Evolutionary conservation across 2,329 filamentous ascomycete species (phyloP).

Genomic region (Neobulgaria alba): DNA sequence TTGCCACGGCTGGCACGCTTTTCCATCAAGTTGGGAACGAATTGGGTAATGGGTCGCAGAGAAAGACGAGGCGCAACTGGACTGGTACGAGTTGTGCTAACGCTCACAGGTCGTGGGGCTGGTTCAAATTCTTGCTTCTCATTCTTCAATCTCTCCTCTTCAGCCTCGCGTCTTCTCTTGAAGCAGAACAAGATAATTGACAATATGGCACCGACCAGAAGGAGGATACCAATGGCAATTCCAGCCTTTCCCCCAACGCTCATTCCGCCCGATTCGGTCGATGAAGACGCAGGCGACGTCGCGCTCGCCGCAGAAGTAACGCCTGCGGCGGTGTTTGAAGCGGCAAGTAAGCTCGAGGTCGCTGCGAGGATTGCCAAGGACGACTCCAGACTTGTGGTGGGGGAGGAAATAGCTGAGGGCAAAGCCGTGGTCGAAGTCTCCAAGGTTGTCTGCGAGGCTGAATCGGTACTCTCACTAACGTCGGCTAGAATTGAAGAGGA

Average conservation of each 20-base stretch:
- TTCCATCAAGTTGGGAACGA: conserved; percentile 59
- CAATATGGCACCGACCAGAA: conserved; percentile 57
- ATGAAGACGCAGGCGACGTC: conserved; percentile 5
- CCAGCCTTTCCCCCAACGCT: conserved; percentile 56
- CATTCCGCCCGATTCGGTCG: conserved; percentile 22
- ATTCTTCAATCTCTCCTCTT: conserved; percentile 52
- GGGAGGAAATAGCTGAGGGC: conserved; percentile 13
- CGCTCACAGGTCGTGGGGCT: background rate
- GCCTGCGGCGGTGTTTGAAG: conserved; percentile 1
- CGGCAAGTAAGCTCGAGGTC: background rate
- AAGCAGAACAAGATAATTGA: conserved; percentile 65
- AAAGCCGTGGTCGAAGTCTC: conserved; percentile 8
- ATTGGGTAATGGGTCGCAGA: conserved; percentile 74
- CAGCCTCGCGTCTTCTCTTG: conserved; percentile 57
- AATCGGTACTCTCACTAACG: background rate
- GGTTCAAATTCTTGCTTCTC: conserved; percentile 4
- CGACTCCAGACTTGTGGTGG: conserved; percentile 11
- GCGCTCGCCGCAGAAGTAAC: conserved; percentile 2
- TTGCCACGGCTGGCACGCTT: conserved; percentile 43
- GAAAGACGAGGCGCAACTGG: conserved; percentile 70
- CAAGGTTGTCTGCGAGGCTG: conserved; percentile 6
- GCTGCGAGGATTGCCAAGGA: conserved; percentile 12
- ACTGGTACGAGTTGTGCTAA: conserved; percentile 18
- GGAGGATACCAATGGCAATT: conserved; percentile 72
- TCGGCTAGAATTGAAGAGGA: conserved; percentile 3